phyloP scores from a whole-genome alignment of 148 eudicot genomes.

The Dianthus caryophyllus region DNA sequence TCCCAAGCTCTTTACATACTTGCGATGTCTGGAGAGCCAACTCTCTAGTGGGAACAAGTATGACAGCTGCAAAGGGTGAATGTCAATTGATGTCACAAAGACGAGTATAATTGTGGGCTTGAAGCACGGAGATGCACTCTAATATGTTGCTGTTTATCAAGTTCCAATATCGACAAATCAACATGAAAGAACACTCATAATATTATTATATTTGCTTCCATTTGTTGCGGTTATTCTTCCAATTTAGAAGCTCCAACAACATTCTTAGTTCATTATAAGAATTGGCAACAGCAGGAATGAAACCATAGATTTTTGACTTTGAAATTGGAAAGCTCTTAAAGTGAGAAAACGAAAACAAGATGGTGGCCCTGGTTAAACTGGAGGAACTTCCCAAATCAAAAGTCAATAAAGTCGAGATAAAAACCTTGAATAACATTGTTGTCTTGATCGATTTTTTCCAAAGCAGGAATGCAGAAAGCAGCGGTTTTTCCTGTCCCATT shows the following conservation, averaged over 20 bases:
- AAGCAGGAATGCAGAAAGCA: slow-evolving; percentile 78
- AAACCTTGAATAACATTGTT: slow-evolving; percentile 86
- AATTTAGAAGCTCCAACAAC: not conserved
- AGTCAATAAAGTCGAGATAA: not conserved
- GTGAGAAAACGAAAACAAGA: not conserved
- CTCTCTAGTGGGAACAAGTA: slow-evolving; percentile 89
- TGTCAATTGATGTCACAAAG: not conserved
- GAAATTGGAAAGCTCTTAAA: not conserved
- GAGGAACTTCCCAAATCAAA: not conserved
- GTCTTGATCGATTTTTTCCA: slow-evolving; percentile 82
- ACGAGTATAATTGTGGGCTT: not conserved
- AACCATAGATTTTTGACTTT: not conserved
- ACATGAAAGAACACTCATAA: not conserved
- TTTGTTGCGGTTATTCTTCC: not conserved
- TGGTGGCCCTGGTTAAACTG: not conserved
- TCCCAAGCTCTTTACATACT: slow-evolving; percentile 88
- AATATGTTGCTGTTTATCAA: not conserved
- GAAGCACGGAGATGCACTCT: not conserved
- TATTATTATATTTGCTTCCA: not conserved
- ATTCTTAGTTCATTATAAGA: not conserved
- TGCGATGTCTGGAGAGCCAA: slow-evolving; percentile 94
- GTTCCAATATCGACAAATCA: not conserved
- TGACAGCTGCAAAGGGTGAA: slow-evolving; percentile 50
- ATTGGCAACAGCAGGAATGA: not conserved
- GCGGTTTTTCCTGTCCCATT: slow-evolving; percentile 94